A percentile compares a stretch with the other conserved stretches of the same genome.
phyloP scores from a whole-genome alignment of 2,329 filamentous ascomycete species.

The Clonostachys rosea region DNA sequence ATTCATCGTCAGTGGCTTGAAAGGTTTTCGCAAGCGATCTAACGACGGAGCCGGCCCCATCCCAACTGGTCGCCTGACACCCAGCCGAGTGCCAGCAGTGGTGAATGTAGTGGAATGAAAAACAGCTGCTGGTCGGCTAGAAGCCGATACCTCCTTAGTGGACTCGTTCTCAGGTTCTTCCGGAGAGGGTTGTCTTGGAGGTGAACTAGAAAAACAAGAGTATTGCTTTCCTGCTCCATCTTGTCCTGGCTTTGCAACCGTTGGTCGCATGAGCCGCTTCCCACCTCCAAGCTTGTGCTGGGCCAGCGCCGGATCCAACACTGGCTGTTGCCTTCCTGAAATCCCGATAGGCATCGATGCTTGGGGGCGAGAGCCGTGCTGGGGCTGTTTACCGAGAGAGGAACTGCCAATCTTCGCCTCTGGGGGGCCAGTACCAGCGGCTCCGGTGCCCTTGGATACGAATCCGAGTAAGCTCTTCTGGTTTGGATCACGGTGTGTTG shows the following conservation, averaged over 20 bases:
- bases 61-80: slow-evolving; percentile 37
- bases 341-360: slow-evolving; percentile 7
- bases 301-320: slow-evolving; percentile 16
- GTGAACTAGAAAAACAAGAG: slow-evolving; percentile 54
- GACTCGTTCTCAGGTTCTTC: slow-evolving; percentile 11
- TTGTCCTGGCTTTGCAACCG: slow-evolving; percentile 4
- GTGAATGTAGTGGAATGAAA: slow-evolving; percentile 49
- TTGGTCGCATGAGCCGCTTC: slow-evolving; percentile 26
- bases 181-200: slow-evolving; percentile 23
- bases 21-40: slow-evolving; percentile 47
- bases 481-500: slow-evolving; percentile 24
- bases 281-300: slow-evolving; percentile 35
- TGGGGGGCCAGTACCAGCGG: slow-evolving; percentile 6
- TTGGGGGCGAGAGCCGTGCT: slow-evolving; percentile 5
- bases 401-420: slow-evolving; percentile 6
- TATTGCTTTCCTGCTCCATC: slow-evolving; percentile 39
- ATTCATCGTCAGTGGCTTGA: slow-evolving; percentile 51
- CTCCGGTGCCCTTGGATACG: slow-evolving; percentile 14
- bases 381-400: slow-evolving; percentile 9
- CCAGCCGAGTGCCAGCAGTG: slow-evolving; percentile 21
- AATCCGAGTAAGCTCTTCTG: slow-evolving; percentile 38
- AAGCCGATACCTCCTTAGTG: slow-evolving; percentile 13
- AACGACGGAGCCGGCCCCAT: slow-evolving; percentile 42
- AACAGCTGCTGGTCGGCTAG: slow-evolving; percentile 27
- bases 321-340: too few species aligned